Percentiles rank a stretch among this genome's conserved stretches.
phyloP scores from a whole-genome alignment of 805 yeast species.

The Saccharomycopsis schoenii region DNA sequence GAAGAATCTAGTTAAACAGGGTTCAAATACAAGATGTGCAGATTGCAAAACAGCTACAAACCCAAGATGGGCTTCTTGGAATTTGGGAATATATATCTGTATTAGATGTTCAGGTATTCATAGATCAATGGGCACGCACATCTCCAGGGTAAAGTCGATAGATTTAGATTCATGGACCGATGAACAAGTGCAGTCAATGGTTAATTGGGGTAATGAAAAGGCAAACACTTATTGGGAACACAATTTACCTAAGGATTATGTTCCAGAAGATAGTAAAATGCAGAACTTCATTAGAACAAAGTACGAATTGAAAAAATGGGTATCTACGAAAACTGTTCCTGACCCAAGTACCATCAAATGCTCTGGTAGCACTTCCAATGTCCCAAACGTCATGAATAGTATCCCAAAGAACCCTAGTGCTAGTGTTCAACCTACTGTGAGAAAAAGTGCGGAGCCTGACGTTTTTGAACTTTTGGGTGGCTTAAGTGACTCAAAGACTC shows the following conservation, averaged over 20 bases:
- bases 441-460: background rate
- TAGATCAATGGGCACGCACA: slow-evolving; percentile 91
- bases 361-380: slow-evolving; percentile 10
- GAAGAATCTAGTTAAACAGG: slow-evolving; percentile 65
- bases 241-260: slow-evolving; percentile 55
- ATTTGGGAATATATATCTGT: slow-evolving; percentile 84
- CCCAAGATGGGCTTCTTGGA: slow-evolving; percentile 99
- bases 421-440: background rate
- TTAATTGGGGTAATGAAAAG: slow-evolving; percentile 73
- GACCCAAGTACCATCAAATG: slow-evolving; percentile 34
- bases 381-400: slow-evolving; percentile 11
- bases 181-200: slow-evolving; percentile 75
- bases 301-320: slow-evolving; percentile 89
- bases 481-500: background rate
- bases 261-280: slow-evolving; percentile 76
- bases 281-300: slow-evolving; percentile 87
- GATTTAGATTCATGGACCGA: slow-evolving; percentile 96
- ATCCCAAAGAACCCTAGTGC: background rate
- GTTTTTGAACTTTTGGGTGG: background rate
- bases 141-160: slow-evolving; percentile 83
- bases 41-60: slow-evolving; percentile 86
- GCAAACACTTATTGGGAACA: slow-evolving; percentile 84
- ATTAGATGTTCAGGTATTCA: slow-evolving; percentile 95
- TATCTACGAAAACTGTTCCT: slow-evolving; percentile 42
- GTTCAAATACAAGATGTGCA: slow-evolving; percentile 71